Percentiles rank a stretch among this genome's conserved stretches.
These are phyloP conservation scores for Poterioochromonas sp. DNA, from an alignment of 352 stramenopile species.

Conservation along the genomic window DNA sequence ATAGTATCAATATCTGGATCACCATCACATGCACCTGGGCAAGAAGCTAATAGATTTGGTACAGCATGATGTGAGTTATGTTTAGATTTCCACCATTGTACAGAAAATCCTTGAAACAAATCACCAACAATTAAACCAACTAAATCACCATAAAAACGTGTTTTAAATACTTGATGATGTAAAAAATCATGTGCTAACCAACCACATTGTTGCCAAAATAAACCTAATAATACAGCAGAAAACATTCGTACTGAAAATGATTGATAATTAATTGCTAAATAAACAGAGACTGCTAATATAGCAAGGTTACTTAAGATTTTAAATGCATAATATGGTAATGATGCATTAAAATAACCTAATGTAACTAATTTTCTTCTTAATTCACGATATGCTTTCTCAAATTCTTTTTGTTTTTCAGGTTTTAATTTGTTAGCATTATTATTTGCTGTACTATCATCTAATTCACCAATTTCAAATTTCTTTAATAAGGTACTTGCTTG, in stretches of 20 bases:
- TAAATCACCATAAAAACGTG: slow-evolving; percentile 81
- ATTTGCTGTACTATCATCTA: slow-evolving; percentile 60
- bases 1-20: slow-evolving; percentile 99
- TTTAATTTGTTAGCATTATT: slow-evolving; percentile 24
- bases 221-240: slow-evolving; percentile 75
- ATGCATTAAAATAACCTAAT: slow-evolving; percentile 86
- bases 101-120: slow-evolving; percentile 92
- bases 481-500: slow-evolving; percentile 84
- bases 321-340: slow-evolving; percentile 81
- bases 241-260: slow-evolving; percentile 73
- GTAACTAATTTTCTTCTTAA: slow-evolving; percentile 82
- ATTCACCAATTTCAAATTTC: slow-evolving; percentile 90
- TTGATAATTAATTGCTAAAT: slow-evolving; percentile 73
- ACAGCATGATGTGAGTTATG: slow-evolving; percentile 98
- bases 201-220: slow-evolving; percentile 97
- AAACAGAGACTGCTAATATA: slow-evolving; percentile 68
- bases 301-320: slow-evolving; percentile 83
- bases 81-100: slow-evolving; percentile 64
- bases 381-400: slow-evolving; percentile 89
- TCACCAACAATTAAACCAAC: slow-evolving; percentile 86
- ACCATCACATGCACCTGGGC: slow-evolving; percentile 67
- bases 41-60: slow-evolving; percentile 86
- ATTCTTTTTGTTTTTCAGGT: slow-evolving; percentile 61
- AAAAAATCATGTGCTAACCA: slow-evolving; percentile 94
- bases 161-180: slow-evolving; percentile 89